Base-by-base conservation (phyloP, 306 rosid species). In the Dalbergia oliveri region DNA sequence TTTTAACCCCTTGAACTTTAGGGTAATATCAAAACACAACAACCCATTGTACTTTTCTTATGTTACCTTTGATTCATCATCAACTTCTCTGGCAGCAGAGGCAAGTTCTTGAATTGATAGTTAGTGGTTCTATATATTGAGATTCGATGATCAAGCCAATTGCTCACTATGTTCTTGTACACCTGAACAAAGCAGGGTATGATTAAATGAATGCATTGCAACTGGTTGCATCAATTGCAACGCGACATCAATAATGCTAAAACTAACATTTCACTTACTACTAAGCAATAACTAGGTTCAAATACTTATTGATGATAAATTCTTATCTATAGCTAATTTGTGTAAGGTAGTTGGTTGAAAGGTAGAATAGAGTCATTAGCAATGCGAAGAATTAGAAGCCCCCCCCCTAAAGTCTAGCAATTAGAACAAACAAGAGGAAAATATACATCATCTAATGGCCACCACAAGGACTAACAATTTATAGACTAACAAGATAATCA, bases 351-450 rank as follows among this genome's bases (percentile, higher is more conserved):
- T 0, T 37, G 41, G 7, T 37, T 37, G 41, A 37, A 37, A 37
- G 5, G 8, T 47, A 84, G 87, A 92, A 89, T 78, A 64, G 85
- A 69, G 77, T 92, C 97, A 26, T 88, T 94, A 37, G 97, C 92
- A 44, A 90, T 86, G 69, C 62, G 92, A 69, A 92, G 95, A 11
- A 89, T 93, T 69, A 89, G 71, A 78, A 89, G 93, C 31, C 70
- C 94, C 97, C 97, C 94, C 94, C 97, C 97, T 93, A 92, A 23
- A 87, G 73, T 79, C 87, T 92, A 58, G 89, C 84, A 82, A 92
- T 93, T 92, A 66, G 59, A 79, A 50, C 62, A 54, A 34, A 50
- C 45, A 6, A 5, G 31, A 68, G 39, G 65, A 78, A 47, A 67
- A 51, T 12, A 51, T 51, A 9, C 14, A 21, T 72, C 51, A 74